Evolutionary conservation across 106 monocot species (phyloP).

Genomic region (Ottelia alismoides): DNA sequence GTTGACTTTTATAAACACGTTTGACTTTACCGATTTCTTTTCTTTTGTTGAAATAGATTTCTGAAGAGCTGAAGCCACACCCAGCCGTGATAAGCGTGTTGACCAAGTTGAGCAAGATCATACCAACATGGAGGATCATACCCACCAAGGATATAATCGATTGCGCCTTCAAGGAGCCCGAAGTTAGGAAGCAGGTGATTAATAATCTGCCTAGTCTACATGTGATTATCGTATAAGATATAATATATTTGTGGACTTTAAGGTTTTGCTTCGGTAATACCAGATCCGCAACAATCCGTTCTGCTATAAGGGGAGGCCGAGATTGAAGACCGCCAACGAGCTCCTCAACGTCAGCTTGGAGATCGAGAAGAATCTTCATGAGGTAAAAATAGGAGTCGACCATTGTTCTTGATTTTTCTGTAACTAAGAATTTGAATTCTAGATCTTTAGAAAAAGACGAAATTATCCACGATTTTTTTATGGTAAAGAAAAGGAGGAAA

Average conservation of each 20-base stretch:
- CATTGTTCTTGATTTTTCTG: too few relatives aligned
- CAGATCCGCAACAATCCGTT: slow-evolving; percentile 30
- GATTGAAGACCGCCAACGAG: slow-evolving; percentile 35
- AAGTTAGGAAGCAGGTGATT: slow-evolving; percentile 28
- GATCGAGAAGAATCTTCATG: slow-evolving; percentile 28
- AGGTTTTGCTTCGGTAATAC: too few relatives aligned
- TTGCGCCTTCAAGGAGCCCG: slow-evolving; percentile 24
- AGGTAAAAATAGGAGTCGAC: too few relatives aligned
- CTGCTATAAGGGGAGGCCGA: slow-evolving; percentile 56
- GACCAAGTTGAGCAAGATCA: slow-evolving; percentile 14
- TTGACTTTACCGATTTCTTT: background rate
- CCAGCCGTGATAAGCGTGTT: slow-evolving; percentile 32
- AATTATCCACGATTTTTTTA: too few relatives aligned
- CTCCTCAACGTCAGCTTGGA: slow-evolving; percentile 35
- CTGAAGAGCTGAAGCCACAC: slow-evolving; percentile 52
- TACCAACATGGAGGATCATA: slow-evolving; percentile 51
- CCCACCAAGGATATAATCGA: slow-evolving; percentile 47
- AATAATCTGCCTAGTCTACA: too few relatives aligned
- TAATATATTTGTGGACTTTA: too few relatives aligned
- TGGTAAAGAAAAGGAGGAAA: too few relatives aligned
- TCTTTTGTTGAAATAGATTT: slow-evolving; percentile 20
- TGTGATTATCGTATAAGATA: too few relatives aligned
- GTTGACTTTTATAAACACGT: too few relatives aligned
- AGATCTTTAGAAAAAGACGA: too few relatives aligned
- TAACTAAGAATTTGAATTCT: too few relatives aligned